phyloP scores from a whole-genome alignment of 371 early-diverging fungal genomes.

The Synchytrium microbalum region DNA sequence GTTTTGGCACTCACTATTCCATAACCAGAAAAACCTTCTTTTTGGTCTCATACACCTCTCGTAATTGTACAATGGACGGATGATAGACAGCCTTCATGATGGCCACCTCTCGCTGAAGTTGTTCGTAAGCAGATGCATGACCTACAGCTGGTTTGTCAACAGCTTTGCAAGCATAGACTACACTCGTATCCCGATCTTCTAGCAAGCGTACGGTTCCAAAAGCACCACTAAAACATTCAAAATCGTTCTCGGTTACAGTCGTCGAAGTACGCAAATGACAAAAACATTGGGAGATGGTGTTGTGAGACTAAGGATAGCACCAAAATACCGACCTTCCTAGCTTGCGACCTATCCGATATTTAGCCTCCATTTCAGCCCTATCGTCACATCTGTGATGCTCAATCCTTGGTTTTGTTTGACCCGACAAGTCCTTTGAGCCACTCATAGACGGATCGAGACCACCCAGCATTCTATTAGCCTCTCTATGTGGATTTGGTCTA shows the following conservation, averaged over 20 bases:
- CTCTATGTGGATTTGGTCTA: background rate
- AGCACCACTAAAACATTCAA: constrained; percentile 26
- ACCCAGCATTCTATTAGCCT: background rate
- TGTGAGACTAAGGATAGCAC: background rate
- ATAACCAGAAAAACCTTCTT: constrained; percentile 38
- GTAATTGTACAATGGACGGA: constrained; percentile 28
- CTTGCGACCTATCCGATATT: constrained; percentile 25
- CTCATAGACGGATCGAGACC: no score
- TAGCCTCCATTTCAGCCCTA: constrained; percentile 11
- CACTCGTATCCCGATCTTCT: constrained; percentile 18
- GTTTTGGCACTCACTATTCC: constrained; percentile 30
- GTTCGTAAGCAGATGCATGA: constrained; percentile 25
- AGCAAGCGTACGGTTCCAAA: constrained; percentile 38
- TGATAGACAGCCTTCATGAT: constrained; percentile 39
- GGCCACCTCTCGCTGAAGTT: constrained; percentile 34
- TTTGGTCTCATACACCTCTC: constrained; percentile 37
- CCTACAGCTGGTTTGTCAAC: constrained; percentile 25
- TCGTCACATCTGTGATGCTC: constrained; percentile 18
- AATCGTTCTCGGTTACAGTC: background rate
- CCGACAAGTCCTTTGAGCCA: no score
- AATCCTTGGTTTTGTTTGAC: no score
- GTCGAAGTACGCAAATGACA: background rate
- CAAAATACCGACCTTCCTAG: constrained; percentile 27
- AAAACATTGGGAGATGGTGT: background rate
- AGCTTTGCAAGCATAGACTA: constrained; percentile 35